Evolutionary conservation across 352 stramenopile genomes (phyloP), one percentile per base, ranked within the genome.

Genomic region (Globisporangium middletonii): DNA sequence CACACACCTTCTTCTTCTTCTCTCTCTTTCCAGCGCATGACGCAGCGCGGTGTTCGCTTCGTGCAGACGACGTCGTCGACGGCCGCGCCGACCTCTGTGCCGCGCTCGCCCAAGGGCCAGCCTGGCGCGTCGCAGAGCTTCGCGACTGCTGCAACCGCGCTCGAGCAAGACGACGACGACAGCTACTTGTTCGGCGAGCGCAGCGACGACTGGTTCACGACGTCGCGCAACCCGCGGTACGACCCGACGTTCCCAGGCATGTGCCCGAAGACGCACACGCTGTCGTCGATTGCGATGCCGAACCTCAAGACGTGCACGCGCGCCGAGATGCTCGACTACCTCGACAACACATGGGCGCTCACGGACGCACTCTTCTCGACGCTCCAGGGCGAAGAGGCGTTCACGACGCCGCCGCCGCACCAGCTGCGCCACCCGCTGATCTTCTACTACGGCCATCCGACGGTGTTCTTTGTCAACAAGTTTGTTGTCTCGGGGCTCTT

Each of bases 371-470:
- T 98, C 38, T 98, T 98, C 68, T 77, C 88, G 27, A 86, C 82
- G 38, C 68, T 98, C 38, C 92, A 97, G 57, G 90, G 89, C 54
- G 80, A 96, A 51, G 80, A 92, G 58, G 81, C 83, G 23, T 98
- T 98, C 63, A 89, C 91, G 64, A 90, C 89, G 52, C 77, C 94
- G 49, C 92, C 94, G 44, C 83, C 92, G 48, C 93, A 98, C 70
- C 83, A 96, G 35, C 71, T 99, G 37, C 91, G 96, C 37, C 96
- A 98, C 70, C 95, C 96, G 26, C 82, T 98, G 63, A 98, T 98
- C 50, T 99, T 99, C 63, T 99, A 99, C 77, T 99, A 99, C 71
- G 96, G 95, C 48, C 96, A 99, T 59, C 90, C 95, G 4, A 96
- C 95, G 4, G 90, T 84, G 62, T 92, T 99, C 50, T 98, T 97